Base-by-base conservation (phyloP, 192 early-diverging fungal genomes). In the Podila minutissima region DNA sequence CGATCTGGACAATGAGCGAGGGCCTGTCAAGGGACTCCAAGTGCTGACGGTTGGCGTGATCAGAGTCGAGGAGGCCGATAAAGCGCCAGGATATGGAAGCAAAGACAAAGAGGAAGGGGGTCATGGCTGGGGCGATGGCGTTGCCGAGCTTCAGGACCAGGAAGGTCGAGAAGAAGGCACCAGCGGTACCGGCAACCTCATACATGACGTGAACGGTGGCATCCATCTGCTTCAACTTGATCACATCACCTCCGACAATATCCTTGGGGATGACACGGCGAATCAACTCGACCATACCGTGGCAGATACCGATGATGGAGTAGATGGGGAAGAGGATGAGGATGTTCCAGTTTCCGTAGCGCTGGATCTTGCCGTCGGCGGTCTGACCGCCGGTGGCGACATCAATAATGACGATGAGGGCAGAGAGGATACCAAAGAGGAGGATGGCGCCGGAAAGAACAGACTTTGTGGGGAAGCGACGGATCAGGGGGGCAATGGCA, bases 151-250 rank as follows among this genome's bases (percentile, higher is more conserved):
- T 84, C 33, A 75, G 67, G 29, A 89, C 78, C 68, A 69, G 74
- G 69, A 71, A 78, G 17, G 84, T 66, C 29, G 87, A 69, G 62
- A 89, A 79, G 70, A 89, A 84, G 68, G 89, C 89, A 17, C 89
- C 89, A 49, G 74, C 70, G 61, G 89, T 90, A 61, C 89, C 89
- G 26, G 89, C 85, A 59, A 90, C 59, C 78, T 91, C 89, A 66
- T 88, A 91, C 60, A 84, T 86, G 62, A 90, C 72, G 60, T 91
- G 89, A 50, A 91, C 89, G 33, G 66, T 74, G 26, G 84, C 81
- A 64, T 91, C 89, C 89, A 91, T 90, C 41, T 66, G 68, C 77
- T 86, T 88, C 66, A 91, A 84, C 83, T 91, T 91, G 61, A 82
- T 59, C 17, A 87, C 84, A 81, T 91, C 81, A 48, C 88, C 89